Conservation (phyloP, 2,329 filamentous ascomycete species). For the Cladophialophora carrionii region DNA sequence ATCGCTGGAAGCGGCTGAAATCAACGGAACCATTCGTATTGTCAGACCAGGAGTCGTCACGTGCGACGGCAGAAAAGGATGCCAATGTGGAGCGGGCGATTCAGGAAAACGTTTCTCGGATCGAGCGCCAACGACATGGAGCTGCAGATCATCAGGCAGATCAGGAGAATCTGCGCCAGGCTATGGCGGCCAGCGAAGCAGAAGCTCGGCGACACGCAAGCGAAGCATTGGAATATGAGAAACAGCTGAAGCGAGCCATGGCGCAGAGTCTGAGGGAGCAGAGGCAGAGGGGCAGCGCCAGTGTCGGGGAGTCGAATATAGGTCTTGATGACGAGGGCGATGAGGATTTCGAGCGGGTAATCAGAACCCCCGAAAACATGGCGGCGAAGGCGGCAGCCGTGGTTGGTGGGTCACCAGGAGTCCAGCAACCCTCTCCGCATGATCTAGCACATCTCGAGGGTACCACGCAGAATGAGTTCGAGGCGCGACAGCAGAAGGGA, state of each 20-base stretch:
- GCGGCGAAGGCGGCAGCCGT: background rate
- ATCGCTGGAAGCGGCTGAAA: constrained; percentile 50
- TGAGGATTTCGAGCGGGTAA: constrained; percentile 34
- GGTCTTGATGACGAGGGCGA: constrained; percentile 24
- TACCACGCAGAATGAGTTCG: constrained; percentile 38
- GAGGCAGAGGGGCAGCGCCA: background rate
- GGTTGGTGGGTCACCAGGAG: constrained; percentile 16
- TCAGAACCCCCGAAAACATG: background rate
- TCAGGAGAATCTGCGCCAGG: constrained; percentile 53
- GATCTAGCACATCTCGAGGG: constrained; percentile 37
- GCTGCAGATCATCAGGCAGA: constrained; percentile 47
- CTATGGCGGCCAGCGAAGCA: constrained; percentile 55
- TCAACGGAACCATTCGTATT: constrained; percentile 70
- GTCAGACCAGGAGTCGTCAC: constrained; percentile 70
- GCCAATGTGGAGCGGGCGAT: constrained; percentile 71
- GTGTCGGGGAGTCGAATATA: background rate
- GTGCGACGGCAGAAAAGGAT: constrained; percentile 70
- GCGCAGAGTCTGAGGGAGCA: constrained; percentile 23
- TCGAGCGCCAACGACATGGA: constrained; percentile 43
- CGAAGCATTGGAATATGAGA: constrained; percentile 24
- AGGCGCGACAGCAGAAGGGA: constrained; percentile 38
- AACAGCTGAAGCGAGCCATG: constrained; percentile 25
- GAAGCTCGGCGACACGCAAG: constrained; percentile 44
- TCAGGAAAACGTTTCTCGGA: constrained; percentile 67
- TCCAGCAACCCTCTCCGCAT: constrained; percentile 26